Evolutionary conservation across 1,139 yeast genomes (phyloP).

Genomic region (Yamadazyma aaseri): DNA sequence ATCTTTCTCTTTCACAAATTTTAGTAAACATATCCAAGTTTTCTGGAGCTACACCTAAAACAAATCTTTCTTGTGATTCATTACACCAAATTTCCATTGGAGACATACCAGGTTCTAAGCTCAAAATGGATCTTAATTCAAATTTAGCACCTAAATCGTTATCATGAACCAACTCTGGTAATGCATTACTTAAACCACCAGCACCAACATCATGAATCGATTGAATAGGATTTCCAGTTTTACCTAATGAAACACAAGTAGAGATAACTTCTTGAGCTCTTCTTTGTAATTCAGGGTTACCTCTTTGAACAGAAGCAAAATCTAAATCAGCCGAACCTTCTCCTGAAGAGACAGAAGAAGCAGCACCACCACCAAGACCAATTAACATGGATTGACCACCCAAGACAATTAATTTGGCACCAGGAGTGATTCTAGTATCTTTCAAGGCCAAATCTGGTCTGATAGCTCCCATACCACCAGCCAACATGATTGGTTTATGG

Average conservation of each 20-base stretch:
- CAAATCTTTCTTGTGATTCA: constrained; percentile 98
- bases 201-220: constrained; percentile 99
- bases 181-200: constrained; percentile 96
- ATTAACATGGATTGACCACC: constrained; percentile 99
- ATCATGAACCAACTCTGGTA: constrained; percentile 97
- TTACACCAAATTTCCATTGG: constrained; percentile 99
- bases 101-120: constrained; percentile 97
- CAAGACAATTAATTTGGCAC: constrained; percentile 85
- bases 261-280: constrained; percentile 98
- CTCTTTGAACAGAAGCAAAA: constrained; percentile 98
- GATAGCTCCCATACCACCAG: constrained; percentile 98
- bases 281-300: constrained; percentile 99
- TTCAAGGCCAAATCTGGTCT: constrained; percentile 92
- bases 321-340: constrained; percentile 96
- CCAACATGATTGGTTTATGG: constrained; percentile 99
- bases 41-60: constrained; percentile 83
- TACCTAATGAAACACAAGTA: constrained; percentile 84
- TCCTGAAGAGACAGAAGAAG: constrained; percentile 92
- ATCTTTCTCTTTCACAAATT: constrained; percentile 93
- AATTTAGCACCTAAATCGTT: constrained; percentile 92
- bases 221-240: constrained; percentile 75
- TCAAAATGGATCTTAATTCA: constrained; percentile 86
- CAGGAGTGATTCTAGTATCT: constrained; percentile 85
- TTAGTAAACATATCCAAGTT: constrained; percentile 69
- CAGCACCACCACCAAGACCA: constrained; percentile 99